phyloP scores from a whole-genome alignment of 495 filamentous ascomycete genomes.

The Oleoguttula mirabilis region DNA sequence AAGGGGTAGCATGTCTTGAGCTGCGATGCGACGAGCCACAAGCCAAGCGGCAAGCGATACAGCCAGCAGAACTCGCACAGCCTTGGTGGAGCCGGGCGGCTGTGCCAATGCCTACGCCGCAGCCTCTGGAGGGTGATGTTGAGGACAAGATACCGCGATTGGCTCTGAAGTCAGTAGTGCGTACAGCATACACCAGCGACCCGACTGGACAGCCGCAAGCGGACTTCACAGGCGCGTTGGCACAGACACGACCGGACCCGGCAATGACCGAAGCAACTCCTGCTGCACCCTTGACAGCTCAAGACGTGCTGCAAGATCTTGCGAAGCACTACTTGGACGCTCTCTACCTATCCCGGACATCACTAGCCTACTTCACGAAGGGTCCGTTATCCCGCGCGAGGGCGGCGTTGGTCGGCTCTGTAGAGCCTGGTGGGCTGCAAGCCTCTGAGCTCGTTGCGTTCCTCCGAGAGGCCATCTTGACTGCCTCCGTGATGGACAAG shows the following conservation, averaged over 20 bases:
- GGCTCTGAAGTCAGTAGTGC: too few species aligned
- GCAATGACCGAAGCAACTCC: not conserved
- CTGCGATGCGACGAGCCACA: conserved; percentile 16
- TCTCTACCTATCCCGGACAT: conserved; percentile 86
- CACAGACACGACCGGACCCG: not conserved
- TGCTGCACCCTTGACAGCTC: not conserved
- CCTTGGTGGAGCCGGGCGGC: conserved; percentile 15
- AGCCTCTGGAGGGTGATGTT: not conserved
- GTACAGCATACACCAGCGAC: too few species aligned
- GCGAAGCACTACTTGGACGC: conserved; percentile 67
- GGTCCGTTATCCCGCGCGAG: conserved; percentile 83
- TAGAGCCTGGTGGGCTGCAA: conserved; percentile 33
- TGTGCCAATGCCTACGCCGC: conserved; percentile 1
- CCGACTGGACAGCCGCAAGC: too few species aligned
- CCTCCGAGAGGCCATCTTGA: conserved; percentile 57
- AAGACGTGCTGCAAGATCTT: conserved; percentile 52
- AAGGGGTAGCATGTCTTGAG: conserved; percentile 28
- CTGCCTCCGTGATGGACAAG: conserved; percentile 65
- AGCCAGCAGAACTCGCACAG: conserved; percentile 9
- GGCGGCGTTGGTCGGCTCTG: conserved; percentile 57
- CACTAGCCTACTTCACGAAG: conserved; percentile 94
- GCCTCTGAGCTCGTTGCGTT: conserved; percentile 48
- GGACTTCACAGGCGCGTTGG: not conserved
- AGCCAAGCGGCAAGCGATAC: conserved; percentile 31
- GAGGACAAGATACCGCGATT: not conserved